Conservation (phyloP, 2,329 filamentous ascomycete genomes). For the Neospermospora avenae region DNA sequence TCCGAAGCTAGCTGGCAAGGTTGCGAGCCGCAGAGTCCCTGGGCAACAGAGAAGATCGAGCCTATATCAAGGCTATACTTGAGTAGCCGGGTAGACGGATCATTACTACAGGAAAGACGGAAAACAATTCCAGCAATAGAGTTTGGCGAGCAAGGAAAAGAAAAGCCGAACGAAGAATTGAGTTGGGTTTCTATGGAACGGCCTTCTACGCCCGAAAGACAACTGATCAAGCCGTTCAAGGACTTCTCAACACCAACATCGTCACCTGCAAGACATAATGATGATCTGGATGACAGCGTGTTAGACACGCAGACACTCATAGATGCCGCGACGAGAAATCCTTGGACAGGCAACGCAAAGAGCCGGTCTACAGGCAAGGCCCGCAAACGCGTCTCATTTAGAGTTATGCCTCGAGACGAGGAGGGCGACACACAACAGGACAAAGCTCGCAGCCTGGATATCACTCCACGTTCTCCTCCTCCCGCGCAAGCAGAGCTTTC, state of each 20-base stretch:
- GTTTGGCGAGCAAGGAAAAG: neutral
- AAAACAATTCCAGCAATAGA: neutral
- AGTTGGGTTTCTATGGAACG: slow-evolving; percentile 9
- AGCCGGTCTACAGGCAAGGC: slow-evolving; percentile 12
- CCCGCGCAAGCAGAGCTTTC: slow-evolving; percentile 10
- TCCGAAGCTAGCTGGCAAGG: slow-evolving; percentile 15
- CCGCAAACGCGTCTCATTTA: slow-evolving; percentile 33
- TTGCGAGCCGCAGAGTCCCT: slow-evolving; percentile 32
- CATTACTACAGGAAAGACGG: neutral
- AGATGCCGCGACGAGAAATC: slow-evolving; percentile 28
- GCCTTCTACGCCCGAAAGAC: slow-evolving; percentile 15
- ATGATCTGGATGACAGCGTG: neutral
- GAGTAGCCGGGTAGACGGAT: neutral
- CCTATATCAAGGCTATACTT: neutral
- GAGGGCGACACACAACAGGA: slow-evolving; percentile 4
- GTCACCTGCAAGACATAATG: slow-evolving; percentile 1
- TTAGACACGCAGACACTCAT: slow-evolving; percentile 27
- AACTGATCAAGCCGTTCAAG: slow-evolving; percentile 23
- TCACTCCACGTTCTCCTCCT: slow-evolving; percentile 22
- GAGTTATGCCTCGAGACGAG: slow-evolving; percentile 10
- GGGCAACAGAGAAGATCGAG: slow-evolving; percentile 20
- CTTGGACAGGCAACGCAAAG: slow-evolving; percentile 26
- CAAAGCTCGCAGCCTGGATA: neutral
- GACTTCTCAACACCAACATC: slow-evolving; percentile 24
- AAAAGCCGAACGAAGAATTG: neutral